phyloP scores from a whole-genome alignment of 352 stramenopile species.

The Thraustotheca clavata region DNA sequence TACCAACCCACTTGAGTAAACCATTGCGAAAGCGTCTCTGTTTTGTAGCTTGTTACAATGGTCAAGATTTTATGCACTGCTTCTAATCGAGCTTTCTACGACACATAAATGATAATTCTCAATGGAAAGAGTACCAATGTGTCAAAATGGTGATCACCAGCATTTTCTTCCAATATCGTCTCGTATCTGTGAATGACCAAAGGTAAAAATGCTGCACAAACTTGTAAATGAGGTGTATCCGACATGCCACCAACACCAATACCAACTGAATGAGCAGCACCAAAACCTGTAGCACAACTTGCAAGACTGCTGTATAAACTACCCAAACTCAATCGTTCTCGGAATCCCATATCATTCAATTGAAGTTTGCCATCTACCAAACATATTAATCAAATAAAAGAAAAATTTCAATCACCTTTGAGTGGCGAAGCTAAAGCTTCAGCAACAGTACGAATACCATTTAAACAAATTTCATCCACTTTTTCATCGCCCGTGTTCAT shows the following conservation, averaged over 20 bases:
- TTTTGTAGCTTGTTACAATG: constrained; percentile 43
- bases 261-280: constrained; percentile 42
- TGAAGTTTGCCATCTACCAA: constrained; percentile 47
- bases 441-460: constrained; percentile 50
- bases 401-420: not conserved
- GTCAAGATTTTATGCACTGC: constrained; percentile 39
- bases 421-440: constrained; percentile 43
- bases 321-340: constrained; percentile 42
- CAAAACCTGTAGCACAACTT: constrained; percentile 44
- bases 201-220: constrained; percentile 47
- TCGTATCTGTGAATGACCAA: constrained; percentile 61
- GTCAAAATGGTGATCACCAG: constrained; percentile 59
- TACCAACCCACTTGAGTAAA: constrained; percentile 43
- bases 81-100: constrained; percentile 29
- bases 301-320: constrained; percentile 50
- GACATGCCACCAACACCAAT: constrained; percentile 61
- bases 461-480: constrained; percentile 37
- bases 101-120: not conserved
- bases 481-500: constrained; percentile 36
- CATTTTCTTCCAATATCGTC: constrained; percentile 43
- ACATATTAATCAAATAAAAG: not conserved
- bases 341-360: constrained; percentile 42
- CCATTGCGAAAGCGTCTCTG: constrained; percentile 39
- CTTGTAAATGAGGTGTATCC: constrained; percentile 50
- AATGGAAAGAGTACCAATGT: constrained; percentile 24